Percentiles rank a stretch among this genome's conserved stretches.
Evolutionary conservation across 2,329 filamentous ascomycete species (phyloP).

Genomic region (Grosmannia penicillata): DNA sequence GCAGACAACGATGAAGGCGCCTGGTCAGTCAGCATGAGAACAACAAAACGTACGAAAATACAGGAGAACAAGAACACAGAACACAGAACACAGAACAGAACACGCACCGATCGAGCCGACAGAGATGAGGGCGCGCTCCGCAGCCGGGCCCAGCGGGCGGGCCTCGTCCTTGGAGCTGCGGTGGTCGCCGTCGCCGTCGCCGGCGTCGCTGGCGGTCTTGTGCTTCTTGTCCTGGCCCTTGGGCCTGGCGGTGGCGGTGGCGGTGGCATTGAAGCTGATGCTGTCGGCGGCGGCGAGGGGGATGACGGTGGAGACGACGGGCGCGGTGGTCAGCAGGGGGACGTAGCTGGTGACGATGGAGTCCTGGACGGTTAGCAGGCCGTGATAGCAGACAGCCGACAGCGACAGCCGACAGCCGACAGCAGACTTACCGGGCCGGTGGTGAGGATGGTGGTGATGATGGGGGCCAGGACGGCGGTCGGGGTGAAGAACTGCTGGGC

Average conservation of each 20-base stretch:
- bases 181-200: neutral
- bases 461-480: neutral
- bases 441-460: neutral
- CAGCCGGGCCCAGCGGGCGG: slow-evolving; percentile 10
- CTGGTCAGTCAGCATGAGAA: slow-evolving; percentile 14
- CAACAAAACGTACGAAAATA: neutral
- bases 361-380: neutral
- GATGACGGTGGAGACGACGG: neutral
- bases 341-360: slow-evolving; percentile 7
- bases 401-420: neutral
- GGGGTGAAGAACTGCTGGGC: slow-evolving; percentile 3
- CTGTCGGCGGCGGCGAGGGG: too few species aligned
- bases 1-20: slow-evolving; percentile 27
- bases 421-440: neutral
- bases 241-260: neutral
- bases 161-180: neutral
- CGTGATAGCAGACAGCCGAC: neutral
- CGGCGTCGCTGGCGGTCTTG: neutral
- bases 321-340: slow-evolving; percentile 7
- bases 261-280: too few species aligned
- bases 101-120: slow-evolving; percentile 20
- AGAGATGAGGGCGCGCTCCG: slow-evolving; percentile 18
- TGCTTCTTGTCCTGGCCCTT: neutral
- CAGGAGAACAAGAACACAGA: neutral
- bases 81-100: neutral